Conservation (phyloP, 2,329 filamentous ascomycete species). For the Colletotrichum sojae region DNA sequence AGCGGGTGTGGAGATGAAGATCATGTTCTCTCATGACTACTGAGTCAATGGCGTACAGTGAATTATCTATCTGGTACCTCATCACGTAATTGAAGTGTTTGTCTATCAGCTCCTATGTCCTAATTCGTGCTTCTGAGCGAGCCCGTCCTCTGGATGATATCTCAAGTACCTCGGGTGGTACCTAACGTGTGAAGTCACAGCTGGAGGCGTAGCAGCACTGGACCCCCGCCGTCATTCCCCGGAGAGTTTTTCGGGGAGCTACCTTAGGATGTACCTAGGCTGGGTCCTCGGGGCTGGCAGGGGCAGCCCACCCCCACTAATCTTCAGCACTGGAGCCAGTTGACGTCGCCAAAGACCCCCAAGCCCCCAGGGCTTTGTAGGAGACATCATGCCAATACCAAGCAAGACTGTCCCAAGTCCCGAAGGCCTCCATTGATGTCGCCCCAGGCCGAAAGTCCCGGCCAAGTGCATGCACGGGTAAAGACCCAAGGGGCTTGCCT, state of each 20-base stretch:
- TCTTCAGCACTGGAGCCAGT: background rate
- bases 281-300: background rate
- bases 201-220: background rate
- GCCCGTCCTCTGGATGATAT: background rate
- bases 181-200: background rate
- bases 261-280: no score
- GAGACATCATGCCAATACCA: no score
- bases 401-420: no score
- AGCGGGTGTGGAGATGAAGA: no score
- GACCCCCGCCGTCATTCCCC: constrained; percentile 24
- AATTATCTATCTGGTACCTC: no score
- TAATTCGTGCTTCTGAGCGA: background rate
- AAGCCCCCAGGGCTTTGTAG: background rate
- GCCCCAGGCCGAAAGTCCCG: no score
- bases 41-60: no score
- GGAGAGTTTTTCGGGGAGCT: constrained; percentile 31
- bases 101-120: background rate
- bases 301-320: background rate
- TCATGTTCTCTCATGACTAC: no score
- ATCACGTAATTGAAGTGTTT: no score
- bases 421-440: no score
- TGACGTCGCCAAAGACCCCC: background rate
- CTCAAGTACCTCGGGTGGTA: background rate
- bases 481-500: no score
- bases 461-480: no score